Evolutionary conservation across 495 filamentous ascomycete species (phyloP), one percentile per base, ranked within the genome.

Genomic region (Apiosordaria backusii): DNA sequence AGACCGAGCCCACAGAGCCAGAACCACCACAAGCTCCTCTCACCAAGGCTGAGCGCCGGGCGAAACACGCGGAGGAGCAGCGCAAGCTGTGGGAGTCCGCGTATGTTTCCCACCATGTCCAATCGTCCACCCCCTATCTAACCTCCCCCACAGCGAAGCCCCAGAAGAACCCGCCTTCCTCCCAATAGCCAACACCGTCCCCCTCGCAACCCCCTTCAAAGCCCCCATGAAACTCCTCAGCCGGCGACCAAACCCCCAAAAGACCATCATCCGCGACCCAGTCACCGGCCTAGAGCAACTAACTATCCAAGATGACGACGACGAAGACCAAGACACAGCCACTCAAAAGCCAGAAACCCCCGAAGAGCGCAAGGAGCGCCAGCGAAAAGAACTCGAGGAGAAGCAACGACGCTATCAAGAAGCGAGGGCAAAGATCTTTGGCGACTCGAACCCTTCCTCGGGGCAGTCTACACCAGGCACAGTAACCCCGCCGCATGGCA

Each of bases 341-440:
- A 82, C 80, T 61, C 81, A 82, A 57, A 85, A 83, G n/a, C 81
- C 86, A 64, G 84, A 88, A 23, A 89, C 85, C 0, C 78, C 84
- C 4, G 90, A 92, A 63, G 89, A 97, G 78, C 85, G 90, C 35
- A 84, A 88, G 62, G 81, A 86, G 15, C 88, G 88, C 67, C 88
- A 92, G 45, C 83, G 91, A 76, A 82, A 84, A 61, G 91, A 96
- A 68, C 82, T 85, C 4, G 92, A 96, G 71, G 92, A 96, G 77
- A 96, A 93, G 80, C 88, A 94, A 78, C 87, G 87, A 59, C 90
- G 89, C 59, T 97, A 97, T 74, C 88, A 93, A 62, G 92, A 96
- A 77, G 90, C 84, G 2, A 83, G 93, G 15, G 90, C 92, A 70
- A 86, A 89, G 73, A 84, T 96, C n/a, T 93, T 97, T 75, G 92